phyloP scores from a whole-genome alignment of 208 protist genomes.

The Wallacemonas sp. region DNA sequence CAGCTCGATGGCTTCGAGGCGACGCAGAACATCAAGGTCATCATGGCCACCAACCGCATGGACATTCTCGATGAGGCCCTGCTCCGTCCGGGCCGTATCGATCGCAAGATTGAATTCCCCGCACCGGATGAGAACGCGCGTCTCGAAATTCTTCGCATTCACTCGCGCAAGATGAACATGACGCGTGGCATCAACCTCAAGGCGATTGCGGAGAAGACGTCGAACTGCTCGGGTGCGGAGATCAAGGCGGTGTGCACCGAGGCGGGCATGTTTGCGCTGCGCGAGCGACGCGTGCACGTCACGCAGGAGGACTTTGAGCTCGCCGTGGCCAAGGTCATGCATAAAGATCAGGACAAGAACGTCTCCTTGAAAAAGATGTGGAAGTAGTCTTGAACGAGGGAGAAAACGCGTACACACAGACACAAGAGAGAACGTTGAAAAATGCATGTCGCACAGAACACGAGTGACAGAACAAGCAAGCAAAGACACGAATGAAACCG shows the following conservation, averaged over 20 bases:
- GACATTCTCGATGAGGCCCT: slow-evolving; percentile 99
- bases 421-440: slow-evolving; percentile 19
- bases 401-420: slow-evolving; percentile 23
- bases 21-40: slow-evolving; percentile 99
- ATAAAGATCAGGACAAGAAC: slow-evolving; percentile 98
- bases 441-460: too few relatives aligned
- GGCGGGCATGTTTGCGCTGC: slow-evolving; percentile 99
- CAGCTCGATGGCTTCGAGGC: slow-evolving; percentile 99
- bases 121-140: slow-evolving; percentile 92
- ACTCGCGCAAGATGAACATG: slow-evolving; percentile 99
- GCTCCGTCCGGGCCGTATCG: slow-evolving; percentile 99
- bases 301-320: slow-evolving; percentile 99
- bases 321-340: slow-evolving; percentile 99
- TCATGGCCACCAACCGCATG: slow-evolving; percentile 99
- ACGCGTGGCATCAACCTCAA: slow-evolving; percentile 98
- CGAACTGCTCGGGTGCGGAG: slow-evolving; percentile 98
- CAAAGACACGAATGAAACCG: too few relatives aligned
- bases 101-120: slow-evolving; percentile 99
- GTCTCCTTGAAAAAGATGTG: slow-evolving; percentile 98
- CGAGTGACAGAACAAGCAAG: too few relatives aligned
- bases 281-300: slow-evolving; percentile 99
- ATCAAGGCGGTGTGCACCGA: slow-evolving; percentile 96
- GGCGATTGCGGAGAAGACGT: slow-evolving; percentile 96
- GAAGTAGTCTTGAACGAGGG: slow-evolving; percentile 86
- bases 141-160: slow-evolving; percentile 99